A percentile compares a stretch with the other conserved stretches of the same genome.
These are phyloP conservation scores for Phytophthora citrophthora DNA, from an alignment of 352 stramenopile species.

Conservation along the genomic window DNA sequence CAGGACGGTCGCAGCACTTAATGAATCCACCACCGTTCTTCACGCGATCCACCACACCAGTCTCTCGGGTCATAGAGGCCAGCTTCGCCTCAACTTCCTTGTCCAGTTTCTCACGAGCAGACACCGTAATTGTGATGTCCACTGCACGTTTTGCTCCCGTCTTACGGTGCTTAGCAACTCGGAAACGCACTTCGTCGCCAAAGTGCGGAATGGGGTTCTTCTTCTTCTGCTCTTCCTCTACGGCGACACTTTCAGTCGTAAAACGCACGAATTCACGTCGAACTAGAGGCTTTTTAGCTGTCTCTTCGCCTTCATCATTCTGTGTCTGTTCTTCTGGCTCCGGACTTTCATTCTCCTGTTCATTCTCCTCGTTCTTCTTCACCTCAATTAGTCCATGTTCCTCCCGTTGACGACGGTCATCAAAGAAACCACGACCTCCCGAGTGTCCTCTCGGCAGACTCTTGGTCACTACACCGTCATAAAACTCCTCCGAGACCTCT, in stretches of 20 bases:
- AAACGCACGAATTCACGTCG: conserved; percentile 60
- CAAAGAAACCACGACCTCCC: conserved; percentile 38
- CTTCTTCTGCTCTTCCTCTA: conserved; percentile 23
- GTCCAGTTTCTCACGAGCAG: conserved; percentile 66
- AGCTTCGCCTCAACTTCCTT: conserved; percentile 77
- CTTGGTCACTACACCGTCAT: conserved; percentile 72
- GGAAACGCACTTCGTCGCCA: conserved; percentile 78
- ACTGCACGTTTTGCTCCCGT: conserved; percentile 69
- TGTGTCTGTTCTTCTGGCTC: conserved; percentile 13
- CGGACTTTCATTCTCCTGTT: not conserved
- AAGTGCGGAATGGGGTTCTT: conserved; percentile 49
- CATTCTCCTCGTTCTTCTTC: conserved; percentile 18
- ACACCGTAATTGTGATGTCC: conserved; percentile 62
- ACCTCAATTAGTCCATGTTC: conserved; percentile 63
- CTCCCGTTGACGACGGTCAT: conserved; percentile 38
- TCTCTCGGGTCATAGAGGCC: conserved; percentile 57
- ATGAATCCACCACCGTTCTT: conserved; percentile 76
- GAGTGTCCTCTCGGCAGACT: conserved; percentile 47
- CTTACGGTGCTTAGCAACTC: conserved; percentile 75
- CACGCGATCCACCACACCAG: conserved; percentile 62
- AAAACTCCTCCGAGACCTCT: conserved; percentile 59
- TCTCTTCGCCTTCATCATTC: conserved; percentile 1
- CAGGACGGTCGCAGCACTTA: conserved; percentile 66
- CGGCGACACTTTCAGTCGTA: conserved; percentile 54
- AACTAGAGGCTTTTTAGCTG: conserved; percentile 16